Evolutionary conservation across 148 eudicot genomes (phyloP).

Genomic region (Euryodendron excelsum): DNA sequence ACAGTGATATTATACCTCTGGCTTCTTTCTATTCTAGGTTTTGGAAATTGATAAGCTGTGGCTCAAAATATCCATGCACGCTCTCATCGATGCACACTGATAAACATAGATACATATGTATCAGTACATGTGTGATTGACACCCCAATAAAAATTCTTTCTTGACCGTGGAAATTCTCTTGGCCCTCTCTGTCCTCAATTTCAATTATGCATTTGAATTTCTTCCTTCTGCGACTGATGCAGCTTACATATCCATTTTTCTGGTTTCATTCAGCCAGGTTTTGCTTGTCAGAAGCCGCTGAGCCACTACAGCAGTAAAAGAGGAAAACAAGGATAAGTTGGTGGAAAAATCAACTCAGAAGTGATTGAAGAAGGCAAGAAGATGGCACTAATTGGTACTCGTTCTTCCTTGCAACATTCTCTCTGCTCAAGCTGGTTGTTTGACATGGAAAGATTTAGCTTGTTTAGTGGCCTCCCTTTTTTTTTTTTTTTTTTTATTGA

Average conservation of each 20-base stretch:
- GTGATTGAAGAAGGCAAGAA: no score
- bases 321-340: background rate
- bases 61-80: no score
- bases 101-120: no score
- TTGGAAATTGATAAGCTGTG: background rate
- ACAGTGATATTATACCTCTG: conserved; percentile 5
- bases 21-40: background rate
- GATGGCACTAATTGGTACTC: background rate
- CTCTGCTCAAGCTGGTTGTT: background rate
- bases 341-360: background rate
- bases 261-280: conserved; percentile 80
- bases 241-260: conserved; percentile 53
- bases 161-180: no score
- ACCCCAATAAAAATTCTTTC: no score
- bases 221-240: conserved; percentile 48
- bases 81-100: no score
- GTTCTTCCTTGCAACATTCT: background rate
- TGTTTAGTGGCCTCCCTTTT: background rate
- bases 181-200: no score
- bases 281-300: conserved; percentile 51
- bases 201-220: background rate
- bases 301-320: conserved; percentile 26
- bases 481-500: no score
- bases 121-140: no score
- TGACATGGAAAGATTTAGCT: background rate